Evolutionary conservation across 805 yeast species (phyloP), one percentile per base, ranked within the genome.

Genomic region (Scheffersomyces stipitis): DNA sequence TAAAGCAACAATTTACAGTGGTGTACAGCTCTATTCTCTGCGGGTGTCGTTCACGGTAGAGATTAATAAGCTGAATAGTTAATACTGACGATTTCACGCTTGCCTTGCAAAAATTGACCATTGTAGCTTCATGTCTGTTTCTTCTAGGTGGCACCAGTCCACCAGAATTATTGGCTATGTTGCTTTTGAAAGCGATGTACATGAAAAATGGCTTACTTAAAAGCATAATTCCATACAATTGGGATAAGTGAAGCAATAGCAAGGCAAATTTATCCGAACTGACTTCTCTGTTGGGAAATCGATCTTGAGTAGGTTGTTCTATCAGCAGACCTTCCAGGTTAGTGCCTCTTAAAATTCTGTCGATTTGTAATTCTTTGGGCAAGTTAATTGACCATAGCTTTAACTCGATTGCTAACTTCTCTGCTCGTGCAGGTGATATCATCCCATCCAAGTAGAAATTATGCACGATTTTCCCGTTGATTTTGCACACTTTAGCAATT

Each of bases 291-390:
- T 31, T 41, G 44, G 8, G 51, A 44, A 17, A 20, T 7, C 24
- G 24, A 20, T 20, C 24, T 20, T 20, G 24, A n/a, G n/a, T n/a
- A n/a, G n/a, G n/a, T n/a, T n/a, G n/a, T n/a, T 88, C 95, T 28
- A 86, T 73, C 7, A 84, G 68, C 16, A 86, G 68, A 17, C 86
- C 80, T 51, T 86, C 95, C 28, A 87, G 60, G 52, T 87, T 86
- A 2, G 89, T 81, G 5, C 88, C 95, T 52, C 95, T 76, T 26
- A 54, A 46, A 3, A 58, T 40, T 36, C 50, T 40, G 33, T 60
- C 47, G 33, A 57, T 35, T 33, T 56, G 46, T n/a, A 63, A 48
- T 5, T 52, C 57, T 5, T 55, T 47, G 10, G 69, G 64, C 17
- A 68, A 51, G 20, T 53, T 54, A 12, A 54, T 30, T 0, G 66